Percentiles rank a stretch among this genome's conserved stretches.
Conservation (phyloP, 2,329 filamentous ascomycete genomes). For the Davidsoniella neocaledoniae region DNA sequence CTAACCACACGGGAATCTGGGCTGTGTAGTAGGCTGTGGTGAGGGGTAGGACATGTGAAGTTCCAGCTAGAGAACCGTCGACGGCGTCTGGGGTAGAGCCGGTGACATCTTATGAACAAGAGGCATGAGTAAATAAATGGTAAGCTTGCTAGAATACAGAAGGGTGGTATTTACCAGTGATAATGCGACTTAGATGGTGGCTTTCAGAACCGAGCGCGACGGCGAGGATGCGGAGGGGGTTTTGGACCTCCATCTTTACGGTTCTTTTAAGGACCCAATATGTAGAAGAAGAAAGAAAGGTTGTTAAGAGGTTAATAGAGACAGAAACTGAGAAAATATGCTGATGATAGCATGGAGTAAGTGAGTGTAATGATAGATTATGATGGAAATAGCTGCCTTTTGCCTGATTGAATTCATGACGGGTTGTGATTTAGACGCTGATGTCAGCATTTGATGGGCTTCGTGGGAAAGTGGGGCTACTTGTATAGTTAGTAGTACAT, state of each 20-base stretch:
- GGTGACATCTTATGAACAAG: constrained; percentile 30
- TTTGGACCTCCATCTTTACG: constrained; percentile 7
- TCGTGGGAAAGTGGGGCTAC: too few species aligned
- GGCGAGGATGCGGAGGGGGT: constrained; percentile 37
- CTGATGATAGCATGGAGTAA: too few species aligned
- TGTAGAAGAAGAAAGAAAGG: too few species aligned
- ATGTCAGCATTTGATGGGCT: too few species aligned
- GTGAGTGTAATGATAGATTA: too few species aligned
- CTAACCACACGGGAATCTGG: constrained; percentile 49
- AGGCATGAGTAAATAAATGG: constrained; percentile 1
- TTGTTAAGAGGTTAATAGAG: too few species aligned
- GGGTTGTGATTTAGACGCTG: too few species aligned
- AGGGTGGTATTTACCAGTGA: constrained; percentile 30
- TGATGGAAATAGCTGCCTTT: too few species aligned
- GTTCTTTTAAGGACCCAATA: too few species aligned
- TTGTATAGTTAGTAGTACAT: too few species aligned
- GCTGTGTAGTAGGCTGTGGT: constrained; percentile 45
- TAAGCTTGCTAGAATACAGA: background rate
- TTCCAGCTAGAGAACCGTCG: constrained; percentile 35
- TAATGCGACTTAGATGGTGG: constrained; percentile 29
- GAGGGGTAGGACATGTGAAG: constrained; percentile 37
- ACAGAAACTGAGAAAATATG: too few species aligned
- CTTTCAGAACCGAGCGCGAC: constrained; percentile 32
- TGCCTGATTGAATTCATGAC: too few species aligned
- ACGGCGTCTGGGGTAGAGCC: constrained; percentile 26